Conservation (phyloP, 163 green algal genomes). For the Volvox carteri region DNA sequence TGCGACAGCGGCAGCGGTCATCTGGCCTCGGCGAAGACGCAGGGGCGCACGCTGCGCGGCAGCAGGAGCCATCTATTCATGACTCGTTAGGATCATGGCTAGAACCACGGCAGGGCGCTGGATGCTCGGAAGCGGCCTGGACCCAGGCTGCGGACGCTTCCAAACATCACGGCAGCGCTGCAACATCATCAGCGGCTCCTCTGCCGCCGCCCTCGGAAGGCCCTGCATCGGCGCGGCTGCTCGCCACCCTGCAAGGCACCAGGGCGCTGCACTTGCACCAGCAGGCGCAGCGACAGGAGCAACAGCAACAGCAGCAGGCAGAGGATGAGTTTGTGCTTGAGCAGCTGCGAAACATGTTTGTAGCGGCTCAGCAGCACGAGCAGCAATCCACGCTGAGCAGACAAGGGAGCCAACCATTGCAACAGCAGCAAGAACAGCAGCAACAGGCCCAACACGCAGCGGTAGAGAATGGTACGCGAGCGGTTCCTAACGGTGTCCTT, state of each 20-base stretch:
- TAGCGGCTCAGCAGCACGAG: slow-evolving; percentile 21
- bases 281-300: slow-evolving; percentile 23
- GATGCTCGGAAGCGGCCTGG: background rate
- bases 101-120: background rate
- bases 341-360: slow-evolving; percentile 27
- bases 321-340: slow-evolving; percentile 39
- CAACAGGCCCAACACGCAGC: background rate
- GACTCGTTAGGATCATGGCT: slow-evolving; percentile 46
- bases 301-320: slow-evolving; percentile 9
- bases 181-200: background rate
- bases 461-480: no score
- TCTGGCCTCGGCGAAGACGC: background rate
- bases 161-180: background rate
- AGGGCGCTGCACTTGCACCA: slow-evolving; percentile 6
- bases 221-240: background rate
- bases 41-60: background rate
- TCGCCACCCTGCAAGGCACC: slow-evolving; percentile 2
- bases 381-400: background rate
- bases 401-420: background rate
- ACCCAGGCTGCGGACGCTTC: background rate
- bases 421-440: slow-evolving; percentile 23
- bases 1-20: background rate
- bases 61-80: slow-evolving; percentile 15
- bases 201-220: background rate
- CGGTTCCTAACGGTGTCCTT: background rate